phyloP scores from a whole-genome alignment of 2,329 filamentous ascomycete genomes.

The Talaromyces sp. region DNA sequence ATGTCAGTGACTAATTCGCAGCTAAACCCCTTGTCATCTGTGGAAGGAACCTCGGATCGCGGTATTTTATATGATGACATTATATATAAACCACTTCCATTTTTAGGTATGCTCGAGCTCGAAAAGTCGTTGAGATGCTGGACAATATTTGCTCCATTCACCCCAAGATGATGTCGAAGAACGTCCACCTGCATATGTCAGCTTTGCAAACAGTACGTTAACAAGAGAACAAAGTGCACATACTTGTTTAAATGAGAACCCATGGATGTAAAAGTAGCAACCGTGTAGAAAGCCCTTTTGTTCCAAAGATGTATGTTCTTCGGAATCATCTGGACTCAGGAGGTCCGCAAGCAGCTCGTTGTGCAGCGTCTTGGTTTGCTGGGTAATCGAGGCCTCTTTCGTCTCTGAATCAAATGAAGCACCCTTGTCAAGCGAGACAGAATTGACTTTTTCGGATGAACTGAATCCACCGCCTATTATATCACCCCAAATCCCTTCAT shows the following conservation, averaged over 20 bases:
- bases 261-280: constrained; percentile 60
- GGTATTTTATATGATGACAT: constrained; percentile 42
- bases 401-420: constrained; percentile 22
- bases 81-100: constrained; percentile 36
- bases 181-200: constrained; percentile 34
- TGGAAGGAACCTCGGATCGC: constrained; percentile 35
- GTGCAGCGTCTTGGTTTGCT: constrained; percentile 39
- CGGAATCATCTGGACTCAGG: not conserved
- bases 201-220: constrained; percentile 5
- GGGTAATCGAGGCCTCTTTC: constrained; percentile 28
- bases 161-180: constrained; percentile 41
- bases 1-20: constrained; percentile 73
- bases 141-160: constrained; percentile 43
- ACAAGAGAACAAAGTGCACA: constrained; percentile 33
- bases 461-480: constrained; percentile 61
- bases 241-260: constrained; percentile 57
- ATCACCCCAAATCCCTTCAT: constrained; percentile 84
- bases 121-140: constrained; percentile 36
- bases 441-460: constrained; percentile 27
- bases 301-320: constrained; percentile 26
- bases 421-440: constrained; percentile 30
- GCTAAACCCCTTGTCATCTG: constrained; percentile 42
- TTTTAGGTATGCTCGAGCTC: constrained; percentile 35
- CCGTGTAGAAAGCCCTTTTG: constrained; percentile 53
- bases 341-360: constrained; percentile 33